phyloP scores from a whole-genome alignment of 2,329 filamentous ascomycete species.

The Ophiocordyceps robertsii region DNA sequence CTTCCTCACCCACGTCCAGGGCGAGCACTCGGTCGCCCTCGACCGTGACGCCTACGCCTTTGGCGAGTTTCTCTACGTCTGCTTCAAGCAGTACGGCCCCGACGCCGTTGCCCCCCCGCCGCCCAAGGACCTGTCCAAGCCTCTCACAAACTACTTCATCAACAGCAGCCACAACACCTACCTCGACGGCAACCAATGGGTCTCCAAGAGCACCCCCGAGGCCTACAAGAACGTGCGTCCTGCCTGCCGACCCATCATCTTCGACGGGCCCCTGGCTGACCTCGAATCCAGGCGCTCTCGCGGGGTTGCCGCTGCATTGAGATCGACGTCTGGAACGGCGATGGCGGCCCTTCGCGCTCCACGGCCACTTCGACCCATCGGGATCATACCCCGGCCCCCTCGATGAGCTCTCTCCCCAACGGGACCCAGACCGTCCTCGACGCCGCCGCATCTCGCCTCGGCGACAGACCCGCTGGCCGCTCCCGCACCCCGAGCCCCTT shows the following conservation, averaged over 20 bases:
- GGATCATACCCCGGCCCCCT: slow-evolving; percentile 33
- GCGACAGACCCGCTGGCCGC: slow-evolving; percentile 10
- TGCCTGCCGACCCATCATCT: neutral
- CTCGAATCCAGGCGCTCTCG: slow-evolving; percentile 44
- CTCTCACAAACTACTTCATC: slow-evolving; percentile 83
- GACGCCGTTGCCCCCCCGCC: slow-evolving; percentile 29
- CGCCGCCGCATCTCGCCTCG: slow-evolving; percentile 12
- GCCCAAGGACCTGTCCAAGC: slow-evolving; percentile 46
- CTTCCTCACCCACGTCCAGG: slow-evolving; percentile 39
- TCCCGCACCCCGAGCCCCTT: slow-evolving; percentile 26
- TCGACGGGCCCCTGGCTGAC: neutral
- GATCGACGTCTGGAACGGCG: slow-evolving; percentile 87
- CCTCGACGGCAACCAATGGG: slow-evolving; percentile 73
- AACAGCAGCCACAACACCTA: slow-evolving; percentile 95
- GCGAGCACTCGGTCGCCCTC: slow-evolving; percentile 22
- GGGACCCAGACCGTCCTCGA: slow-evolving; percentile 26
- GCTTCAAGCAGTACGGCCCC: slow-evolving; percentile 28
- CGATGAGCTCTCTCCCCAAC: slow-evolving; percentile 31
- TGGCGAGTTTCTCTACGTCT: slow-evolving; percentile 36
- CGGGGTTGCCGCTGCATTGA: slow-evolving; percentile 82
- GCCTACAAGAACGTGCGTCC: slow-evolving; percentile 61
- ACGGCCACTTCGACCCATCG: slow-evolving; percentile 23
- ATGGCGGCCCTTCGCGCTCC: slow-evolving; percentile 22
- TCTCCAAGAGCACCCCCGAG: slow-evolving; percentile 61
- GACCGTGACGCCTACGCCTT: slow-evolving; percentile 28